Conservation (phyloP, 2,329 filamentous ascomycete genomes). For the Phialophora tarda region DNA sequence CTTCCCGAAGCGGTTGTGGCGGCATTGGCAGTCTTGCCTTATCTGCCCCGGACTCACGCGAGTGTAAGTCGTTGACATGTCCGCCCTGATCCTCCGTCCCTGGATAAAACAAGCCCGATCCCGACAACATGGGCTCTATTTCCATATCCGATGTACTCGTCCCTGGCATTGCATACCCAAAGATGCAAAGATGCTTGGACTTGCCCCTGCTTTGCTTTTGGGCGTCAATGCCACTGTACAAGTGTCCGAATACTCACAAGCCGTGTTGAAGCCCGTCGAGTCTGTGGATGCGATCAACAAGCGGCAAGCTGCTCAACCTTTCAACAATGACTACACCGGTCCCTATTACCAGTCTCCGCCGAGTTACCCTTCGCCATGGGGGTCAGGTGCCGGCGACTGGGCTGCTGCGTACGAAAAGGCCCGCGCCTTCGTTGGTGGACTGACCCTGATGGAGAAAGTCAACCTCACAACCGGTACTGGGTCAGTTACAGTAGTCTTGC, state of each 20-base stretch:
- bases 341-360: conserved; percentile 61
- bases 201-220: conserved; percentile 26
- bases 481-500: conserved; percentile 55
- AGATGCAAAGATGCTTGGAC: conserved; percentile 23
- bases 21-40: conserved; percentile 28
- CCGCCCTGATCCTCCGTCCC: neutral
- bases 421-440: conserved; percentile 76
- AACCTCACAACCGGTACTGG: conserved; percentile 92
- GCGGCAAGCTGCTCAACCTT: conserved; percentile 34
- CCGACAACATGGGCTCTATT: conserved; percentile 6
- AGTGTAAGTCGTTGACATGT: conserved; percentile 26
- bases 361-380: conserved; percentile 87
- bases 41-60: conserved; percentile 25
- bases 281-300: conserved; percentile 29
- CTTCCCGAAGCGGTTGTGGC: conserved; percentile 28
- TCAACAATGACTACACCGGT: conserved; percentile 35
- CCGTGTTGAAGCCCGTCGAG: conserved; percentile 33
- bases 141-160: conserved; percentile 4
- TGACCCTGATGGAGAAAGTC: conserved; percentile 88
- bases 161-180: neutral
- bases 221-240: conserved; percentile 28
- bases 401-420: conserved; percentile 76
- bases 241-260: conserved; percentile 33
- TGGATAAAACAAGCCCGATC: conserved; percentile 6
- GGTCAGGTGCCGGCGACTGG: conserved; percentile 76